Conservation (phyloP, 306 rosid species). For the Argentina anserina region DNA sequence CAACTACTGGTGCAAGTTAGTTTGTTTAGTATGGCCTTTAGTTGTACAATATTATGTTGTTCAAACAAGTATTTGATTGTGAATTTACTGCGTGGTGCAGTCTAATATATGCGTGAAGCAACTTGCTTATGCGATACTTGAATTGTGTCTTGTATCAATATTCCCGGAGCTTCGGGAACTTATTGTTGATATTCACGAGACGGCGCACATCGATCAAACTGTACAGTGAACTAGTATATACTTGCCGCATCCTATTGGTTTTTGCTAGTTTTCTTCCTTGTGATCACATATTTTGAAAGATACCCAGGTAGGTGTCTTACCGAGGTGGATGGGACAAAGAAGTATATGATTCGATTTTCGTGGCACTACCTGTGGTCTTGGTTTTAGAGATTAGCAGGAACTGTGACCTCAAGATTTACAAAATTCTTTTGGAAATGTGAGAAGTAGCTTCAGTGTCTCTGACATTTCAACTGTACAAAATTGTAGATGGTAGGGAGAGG, state of each 20-base stretch:
- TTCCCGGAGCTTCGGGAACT: constrained; percentile 83
- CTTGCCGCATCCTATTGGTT: constrained; percentile 4
- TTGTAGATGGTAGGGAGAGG: constrained; percentile 29
- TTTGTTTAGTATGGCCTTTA: constrained; percentile 3
- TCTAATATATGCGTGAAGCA: constrained; percentile 82
- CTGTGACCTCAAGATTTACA: neutral
- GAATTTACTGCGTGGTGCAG: constrained; percentile 31
- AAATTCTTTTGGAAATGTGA: constrained; percentile 16
- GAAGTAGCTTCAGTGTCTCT: constrained; percentile 6
- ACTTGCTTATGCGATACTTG: constrained; percentile 75
- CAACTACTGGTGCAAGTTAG: constrained; percentile 9
- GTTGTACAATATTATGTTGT: constrained; percentile 1
- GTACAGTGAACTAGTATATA: constrained; percentile 29
- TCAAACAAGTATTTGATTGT: constrained; percentile 18
- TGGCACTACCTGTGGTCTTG: constrained; percentile 10
- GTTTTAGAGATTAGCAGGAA: constrained; percentile 8
- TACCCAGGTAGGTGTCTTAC: constrained; percentile 3
- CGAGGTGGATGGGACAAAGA: constrained; percentile 6
- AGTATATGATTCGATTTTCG: neutral
- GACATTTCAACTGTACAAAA: constrained; percentile 36
- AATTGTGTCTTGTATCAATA: constrained; percentile 59
- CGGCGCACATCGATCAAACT: constrained; percentile 38
- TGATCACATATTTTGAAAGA: constrained; percentile 20
- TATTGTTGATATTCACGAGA: constrained; percentile 56
- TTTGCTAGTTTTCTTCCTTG: constrained; percentile 26